These are phyloP conservation scores for Talaromyces ruber DNA, from an alignment of 495 filamentous ascomycete species.

Conservation along the genomic window DNA sequence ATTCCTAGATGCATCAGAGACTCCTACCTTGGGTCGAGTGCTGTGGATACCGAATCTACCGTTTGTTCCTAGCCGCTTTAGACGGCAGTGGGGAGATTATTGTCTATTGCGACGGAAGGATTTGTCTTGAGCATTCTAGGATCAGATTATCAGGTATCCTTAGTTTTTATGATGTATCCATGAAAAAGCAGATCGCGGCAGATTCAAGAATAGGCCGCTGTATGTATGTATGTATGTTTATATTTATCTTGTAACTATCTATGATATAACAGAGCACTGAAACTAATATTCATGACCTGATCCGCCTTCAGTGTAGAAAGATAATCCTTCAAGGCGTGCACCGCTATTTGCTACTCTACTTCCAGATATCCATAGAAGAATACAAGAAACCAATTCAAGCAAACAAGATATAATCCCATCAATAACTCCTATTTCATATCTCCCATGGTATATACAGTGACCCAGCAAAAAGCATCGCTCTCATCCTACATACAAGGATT, in stretches of 20 bases:
- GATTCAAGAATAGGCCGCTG: too few species aligned
- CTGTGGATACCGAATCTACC: slow-evolving; percentile 75
- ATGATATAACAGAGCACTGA: not conserved
- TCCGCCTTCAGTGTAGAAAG: not conserved
- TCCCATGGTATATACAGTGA: not conserved
- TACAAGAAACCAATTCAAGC: not conserved
- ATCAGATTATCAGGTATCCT: too few species aligned
- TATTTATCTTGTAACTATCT: too few species aligned
- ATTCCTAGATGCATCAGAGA: slow-evolving; percentile 75
- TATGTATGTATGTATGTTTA: not conserved
- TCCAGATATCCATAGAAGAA: not conserved
- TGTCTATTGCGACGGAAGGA: slow-evolving; percentile 57
- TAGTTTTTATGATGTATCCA: too few species aligned
- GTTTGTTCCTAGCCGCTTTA: slow-evolving; percentile 58
- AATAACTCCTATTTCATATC: not conserved
- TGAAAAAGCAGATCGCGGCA: too few species aligned
- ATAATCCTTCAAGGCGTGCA: not conserved
- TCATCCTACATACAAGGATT: not conserved
- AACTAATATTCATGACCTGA: not conserved
- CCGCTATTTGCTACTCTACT: not conserved
- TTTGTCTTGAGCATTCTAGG: not conserved
- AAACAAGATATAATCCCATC: not conserved
- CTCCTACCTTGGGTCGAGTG: slow-evolving; percentile 63
- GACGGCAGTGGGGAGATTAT: slow-evolving; percentile 72
- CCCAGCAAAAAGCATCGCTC: not conserved